Evolutionary conservation across 2,329 filamentous ascomycete species (phyloP).

Genomic region (Arthrocladium fulminans): DNA sequence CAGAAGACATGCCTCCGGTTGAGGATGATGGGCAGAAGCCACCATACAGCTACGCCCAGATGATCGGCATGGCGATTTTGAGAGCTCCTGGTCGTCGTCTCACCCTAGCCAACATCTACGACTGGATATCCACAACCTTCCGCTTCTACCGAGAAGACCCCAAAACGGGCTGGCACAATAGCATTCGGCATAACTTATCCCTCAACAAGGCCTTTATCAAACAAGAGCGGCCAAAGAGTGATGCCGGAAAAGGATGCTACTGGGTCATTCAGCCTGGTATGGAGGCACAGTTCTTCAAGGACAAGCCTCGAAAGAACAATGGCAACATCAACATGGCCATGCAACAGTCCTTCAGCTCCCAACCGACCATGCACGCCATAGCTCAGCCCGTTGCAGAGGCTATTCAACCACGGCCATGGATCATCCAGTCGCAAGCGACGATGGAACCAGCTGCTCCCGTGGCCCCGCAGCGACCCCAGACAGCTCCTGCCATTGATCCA

Average conservation of each 20-base stretch:
- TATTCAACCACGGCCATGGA: slow-evolving; percentile 19
- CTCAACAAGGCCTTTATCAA: slow-evolving; percentile 96
- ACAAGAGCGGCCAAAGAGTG: slow-evolving; percentile 90
- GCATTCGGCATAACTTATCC: slow-evolving; percentile 94
- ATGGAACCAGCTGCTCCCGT: slow-evolving; percentile 25
- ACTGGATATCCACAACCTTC: slow-evolving; percentile 96
- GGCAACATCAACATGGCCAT: slow-evolving; percentile 36
- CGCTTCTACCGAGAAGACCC: slow-evolving; percentile 80
- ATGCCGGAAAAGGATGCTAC: slow-evolving; percentile 95
- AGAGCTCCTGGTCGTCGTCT: slow-evolving; percentile 73
- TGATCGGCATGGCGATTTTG: slow-evolving; percentile 95
- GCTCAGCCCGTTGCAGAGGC: slow-evolving; percentile 19
- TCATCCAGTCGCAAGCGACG: slow-evolving; percentile 28
- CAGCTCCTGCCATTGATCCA: slow-evolving; percentile 12
- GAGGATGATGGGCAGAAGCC: slow-evolving; percentile 85
- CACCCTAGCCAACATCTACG: slow-evolving; percentile 93
- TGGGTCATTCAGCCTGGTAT: slow-evolving; percentile 89
- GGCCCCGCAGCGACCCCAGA: slow-evolving; percentile 19
- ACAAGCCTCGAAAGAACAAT: slow-evolving; percentile 48
- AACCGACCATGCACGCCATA: slow-evolving; percentile 15
- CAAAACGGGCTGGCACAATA: slow-evolving; percentile 81
- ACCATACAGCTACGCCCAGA: slow-evolving; percentile 80
- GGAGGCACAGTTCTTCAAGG: slow-evolving; percentile 81
- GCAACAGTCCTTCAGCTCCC: slow-evolving; percentile 25
- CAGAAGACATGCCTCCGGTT: slow-evolving; percentile 70